These are phyloP conservation scores for Starmerella geochares DNA, from an alignment of 805 yeast genomes.

Conservation along the genomic window DNA sequence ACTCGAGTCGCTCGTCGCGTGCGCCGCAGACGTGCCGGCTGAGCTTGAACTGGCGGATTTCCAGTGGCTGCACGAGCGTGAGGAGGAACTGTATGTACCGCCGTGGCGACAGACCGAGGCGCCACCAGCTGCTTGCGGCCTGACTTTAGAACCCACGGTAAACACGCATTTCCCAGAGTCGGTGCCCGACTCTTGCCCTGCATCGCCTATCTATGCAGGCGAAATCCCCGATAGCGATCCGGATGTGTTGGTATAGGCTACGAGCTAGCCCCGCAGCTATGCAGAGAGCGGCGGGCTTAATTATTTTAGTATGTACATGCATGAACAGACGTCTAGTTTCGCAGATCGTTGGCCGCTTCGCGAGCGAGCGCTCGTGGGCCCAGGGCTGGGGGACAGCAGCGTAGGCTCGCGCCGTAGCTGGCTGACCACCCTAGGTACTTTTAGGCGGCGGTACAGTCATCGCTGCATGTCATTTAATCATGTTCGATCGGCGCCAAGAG, in stretches of 20 bases:
- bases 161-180: not conserved
- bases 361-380: too few relatives aligned
- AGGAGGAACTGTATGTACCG: conserved; percentile 14
- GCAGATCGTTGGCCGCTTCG: too few relatives aligned
- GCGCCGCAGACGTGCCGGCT: conserved; percentile 7
- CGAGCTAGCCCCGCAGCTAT: not conserved
- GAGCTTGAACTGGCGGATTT: conserved; percentile 10
- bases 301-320: not conserved
- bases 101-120: conserved; percentile 14
- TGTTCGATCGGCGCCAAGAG: not conserved
- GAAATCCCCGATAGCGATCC: conserved; percentile 24
- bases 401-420: too few relatives aligned
- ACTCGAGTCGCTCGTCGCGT: not conserved
- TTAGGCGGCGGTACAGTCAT: too few relatives aligned
- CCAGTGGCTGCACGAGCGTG: conserved; percentile 21
- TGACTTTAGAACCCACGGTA: conserved; percentile 13
- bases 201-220: conserved; percentile 14
- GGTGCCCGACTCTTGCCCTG: conserved; percentile 23
- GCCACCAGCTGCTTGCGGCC: not conserved
- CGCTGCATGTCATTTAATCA: not conserved
- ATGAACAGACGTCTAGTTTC: too few relatives aligned
- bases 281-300: not conserved
- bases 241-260: not conserved
- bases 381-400: too few relatives aligned
- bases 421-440: too few relatives aligned